Percentiles rank a stretch among this genome's conserved stretches.
Conservation (phyloP, 2,329 filamentous ascomycete genomes). For the Calonectria naviculata region DNA sequence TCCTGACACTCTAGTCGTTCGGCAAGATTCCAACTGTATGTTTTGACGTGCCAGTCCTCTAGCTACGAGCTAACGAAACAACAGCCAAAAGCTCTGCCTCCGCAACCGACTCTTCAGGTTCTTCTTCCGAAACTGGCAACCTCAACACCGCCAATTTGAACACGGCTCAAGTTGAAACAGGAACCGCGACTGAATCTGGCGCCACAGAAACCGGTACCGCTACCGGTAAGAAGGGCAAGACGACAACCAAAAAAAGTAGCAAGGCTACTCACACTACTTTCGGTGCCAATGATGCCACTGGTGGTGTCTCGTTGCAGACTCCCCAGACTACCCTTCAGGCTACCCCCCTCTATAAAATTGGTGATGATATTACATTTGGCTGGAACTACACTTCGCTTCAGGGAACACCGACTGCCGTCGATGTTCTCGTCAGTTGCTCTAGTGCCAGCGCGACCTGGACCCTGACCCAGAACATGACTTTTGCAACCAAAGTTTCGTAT, state of each 20-base stretch:
- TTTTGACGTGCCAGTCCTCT: neutral
- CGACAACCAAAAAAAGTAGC: slow-evolving; percentile 34
- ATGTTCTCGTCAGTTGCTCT: slow-evolving; percentile 69
- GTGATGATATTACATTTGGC: slow-evolving; percentile 67
- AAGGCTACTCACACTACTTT: slow-evolving; percentile 53
- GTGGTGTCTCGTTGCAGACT: slow-evolving; percentile 63
- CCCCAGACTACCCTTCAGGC: slow-evolving; percentile 58
- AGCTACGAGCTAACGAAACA: neutral
- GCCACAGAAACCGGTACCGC: slow-evolving; percentile 23
- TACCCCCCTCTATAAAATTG: slow-evolving; percentile 68
- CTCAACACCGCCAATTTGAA: slow-evolving; percentile 53
- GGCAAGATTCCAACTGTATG: slow-evolving; percentile 47
- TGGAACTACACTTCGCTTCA: slow-evolving; percentile 75
- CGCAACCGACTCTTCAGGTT: slow-evolving; percentile 30
- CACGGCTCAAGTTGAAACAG: slow-evolving; percentile 13
- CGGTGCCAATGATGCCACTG: slow-evolving; percentile 58
- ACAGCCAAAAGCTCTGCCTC: slow-evolving; percentile 13
- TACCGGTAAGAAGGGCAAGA: slow-evolving; percentile 25
- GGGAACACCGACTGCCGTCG: slow-evolving; percentile 68
- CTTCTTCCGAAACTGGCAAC: slow-evolving; percentile 44
- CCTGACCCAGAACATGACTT: slow-evolving; percentile 72
- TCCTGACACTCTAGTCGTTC: slow-evolving; percentile 63
- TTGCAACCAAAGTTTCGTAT: slow-evolving; percentile 60
- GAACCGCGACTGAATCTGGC: slow-evolving; percentile 10
- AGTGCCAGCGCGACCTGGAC: slow-evolving; percentile 66